Evolutionary conservation across 176 grass and related monocot species (phyloP), one percentile per base, ranked within the genome.

Genomic region (Secale cereale): DNA sequence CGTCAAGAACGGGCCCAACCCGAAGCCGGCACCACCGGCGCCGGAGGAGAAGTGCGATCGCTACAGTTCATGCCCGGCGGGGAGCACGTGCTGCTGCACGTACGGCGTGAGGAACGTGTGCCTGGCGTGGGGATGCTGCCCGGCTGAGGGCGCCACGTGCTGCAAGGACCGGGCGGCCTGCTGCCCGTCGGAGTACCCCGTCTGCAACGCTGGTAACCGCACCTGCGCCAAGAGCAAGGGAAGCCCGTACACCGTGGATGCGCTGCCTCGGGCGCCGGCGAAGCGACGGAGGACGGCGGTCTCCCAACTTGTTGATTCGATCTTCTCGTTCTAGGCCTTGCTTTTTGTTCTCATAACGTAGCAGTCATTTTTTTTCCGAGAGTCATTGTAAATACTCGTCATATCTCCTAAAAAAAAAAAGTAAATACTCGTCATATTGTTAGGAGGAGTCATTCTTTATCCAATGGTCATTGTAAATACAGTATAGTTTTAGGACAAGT

Each of bases 51-150:
- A 37, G 57, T 92, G 94, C 4, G 87, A 94, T 48, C 82, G 77
- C 31, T 50, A 83, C 80, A 92, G 82, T n/a, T 61, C 77, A 0
- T 94, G 91, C 32, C 79, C 87, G 4, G 85, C 78, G 22, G 82
- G 85, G 19, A 88, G 30, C 63, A 97, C 91, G 2, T 97, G 94
- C 77, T 97, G 94, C 80, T 97, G 94, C 71, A 90, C 68, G n/a
- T 87, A 83, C 61, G 78, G 89, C 8, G 77, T 83, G 60, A 84
- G 92, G 26, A 76, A 11, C 48, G 57, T 76, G 19, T 94, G 94
- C 85, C 65, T 94, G 28, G 76, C 81, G 2, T 97, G 92, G 91
- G 91, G 91, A 16, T 97, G 94, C 82, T 97, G 94, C 85, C 87
- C 94, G 2, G 68, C 81, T 17, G 45, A 88, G 40, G 85, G 79